phyloP scores from a whole-genome alignment of 75 land plant genomes.

The Pseudotsuga menziesii region DNA sequence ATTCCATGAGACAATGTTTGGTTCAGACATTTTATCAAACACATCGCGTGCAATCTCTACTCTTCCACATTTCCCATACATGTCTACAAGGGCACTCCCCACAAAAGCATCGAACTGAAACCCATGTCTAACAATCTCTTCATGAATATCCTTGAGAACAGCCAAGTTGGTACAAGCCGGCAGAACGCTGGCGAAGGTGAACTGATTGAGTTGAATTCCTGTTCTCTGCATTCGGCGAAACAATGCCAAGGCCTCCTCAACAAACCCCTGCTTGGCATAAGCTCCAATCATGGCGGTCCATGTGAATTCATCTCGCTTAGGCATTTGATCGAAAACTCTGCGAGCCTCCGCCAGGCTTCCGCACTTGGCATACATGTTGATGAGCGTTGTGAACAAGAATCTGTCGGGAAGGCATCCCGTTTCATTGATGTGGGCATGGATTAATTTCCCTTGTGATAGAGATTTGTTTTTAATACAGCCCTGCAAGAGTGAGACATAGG shows the following conservation, averaged over 20 bases:
- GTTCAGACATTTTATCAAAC: background rate
- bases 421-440: constrained; percentile 1
- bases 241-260: background rate
- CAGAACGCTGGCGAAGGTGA: background rate
- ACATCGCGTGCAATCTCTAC: background rate
- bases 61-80: constrained; percentile 1
- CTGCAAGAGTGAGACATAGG: background rate
- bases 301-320: background rate
- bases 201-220: background rate
- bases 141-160: background rate
- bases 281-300: constrained; percentile 11
- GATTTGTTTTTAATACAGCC: background rate
- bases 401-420: constrained; percentile 1
- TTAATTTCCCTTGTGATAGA: background rate
- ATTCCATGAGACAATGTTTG: background rate
- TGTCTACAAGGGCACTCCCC: constrained; percentile 3
- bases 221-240: background rate
- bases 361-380: constrained; percentile 16
- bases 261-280: background rate
- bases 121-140: background rate
- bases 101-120: background rate
- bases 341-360: constrained; percentile 3
- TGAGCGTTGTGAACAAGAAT: background rate
- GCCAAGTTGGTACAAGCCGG: background rate
- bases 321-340: constrained; percentile 5